These are phyloP conservation scores for Spongispora temasekensis DNA, from an alignment of 1,284 basidiomycete species.

Conservation along the genomic window DNA sequence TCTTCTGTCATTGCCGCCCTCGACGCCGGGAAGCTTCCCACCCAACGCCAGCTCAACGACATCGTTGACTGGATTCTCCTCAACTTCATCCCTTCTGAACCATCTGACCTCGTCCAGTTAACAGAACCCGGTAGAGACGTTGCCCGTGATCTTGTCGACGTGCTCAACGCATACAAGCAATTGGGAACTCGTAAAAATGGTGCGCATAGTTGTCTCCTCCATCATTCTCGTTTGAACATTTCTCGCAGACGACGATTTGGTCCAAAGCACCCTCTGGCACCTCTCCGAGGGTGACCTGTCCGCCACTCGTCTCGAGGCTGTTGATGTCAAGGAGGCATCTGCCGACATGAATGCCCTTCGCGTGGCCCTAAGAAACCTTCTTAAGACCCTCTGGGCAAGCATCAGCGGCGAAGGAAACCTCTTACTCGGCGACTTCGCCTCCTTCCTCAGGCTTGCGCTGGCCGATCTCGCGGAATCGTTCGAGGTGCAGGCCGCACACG, in stretches of 20 bases:
- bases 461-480: conserved; percentile 63
- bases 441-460: conserved; percentile 59
- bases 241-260: conserved; percentile 53
- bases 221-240: not conserved
- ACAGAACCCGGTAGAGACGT: conserved; percentile 54
- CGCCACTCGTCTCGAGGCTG: conserved; percentile 36
- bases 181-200: conserved; percentile 58
- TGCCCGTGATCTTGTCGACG: conserved; percentile 46
- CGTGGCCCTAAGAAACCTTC: conserved; percentile 47
- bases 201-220: conserved; percentile 27
- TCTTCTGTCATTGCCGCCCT: conserved; percentile 61
- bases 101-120: conserved; percentile 42
- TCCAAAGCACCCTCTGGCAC: conserved; percentile 66
- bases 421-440: conserved; percentile 60
- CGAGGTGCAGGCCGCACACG: conserved; percentile 47
- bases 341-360: conserved; percentile 52
- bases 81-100: conserved; percentile 46
- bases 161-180: conserved; percentile 55
- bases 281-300: conserved; percentile 52
- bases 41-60: conserved; percentile 51
- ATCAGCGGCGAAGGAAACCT: conserved; percentile 52
- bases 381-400: conserved; percentile 54
- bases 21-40: conserved; percentile 65
- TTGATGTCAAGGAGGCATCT: conserved; percentile 46
- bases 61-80: conserved; percentile 54